Conservation (phyloP, 2,329 filamentous ascomycete genomes). For the Cercospora zeina region DNA sequence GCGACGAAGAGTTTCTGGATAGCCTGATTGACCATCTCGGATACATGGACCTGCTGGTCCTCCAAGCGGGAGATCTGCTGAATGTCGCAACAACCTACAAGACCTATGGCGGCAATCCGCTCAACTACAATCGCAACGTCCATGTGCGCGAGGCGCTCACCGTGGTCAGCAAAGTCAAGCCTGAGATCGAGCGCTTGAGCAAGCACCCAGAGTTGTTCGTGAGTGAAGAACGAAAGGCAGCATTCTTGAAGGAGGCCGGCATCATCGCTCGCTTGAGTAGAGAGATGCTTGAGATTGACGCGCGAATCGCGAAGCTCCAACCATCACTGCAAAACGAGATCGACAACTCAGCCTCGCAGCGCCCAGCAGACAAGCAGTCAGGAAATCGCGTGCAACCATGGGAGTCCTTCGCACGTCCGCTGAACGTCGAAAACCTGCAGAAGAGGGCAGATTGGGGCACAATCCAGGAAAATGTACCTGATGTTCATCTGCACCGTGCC, state of each 20-base stretch:
- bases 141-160: constrained; percentile 9
- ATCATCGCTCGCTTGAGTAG: neutral
- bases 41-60: constrained; percentile 4
- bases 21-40: constrained; percentile 11
- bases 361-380: constrained; percentile 6
- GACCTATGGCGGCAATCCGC: neutral
- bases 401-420: constrained; percentile 4
- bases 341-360: neutral
- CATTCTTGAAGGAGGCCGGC: constrained; percentile 16
- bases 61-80: neutral
- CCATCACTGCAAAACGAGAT: constrained; percentile 4
- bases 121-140: constrained; percentile 10
- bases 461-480: constrained; percentile 8
- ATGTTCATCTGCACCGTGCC: constrained; percentile 9
- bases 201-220: constrained; percentile 18
- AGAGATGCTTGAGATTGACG: constrained; percentile 13
- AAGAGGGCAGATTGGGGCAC: neutral
- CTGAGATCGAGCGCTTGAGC: constrained; percentile 17
- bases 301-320: constrained; percentile 1
- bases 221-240: neutral
- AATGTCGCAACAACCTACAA: neutral
- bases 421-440: neutral
- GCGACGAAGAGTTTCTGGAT: constrained; percentile 19
- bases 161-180: constrained; percentile 13
- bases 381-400: constrained; percentile 6